Evolutionary conservation across 139 green algal genomes (phyloP).

Genomic region (Auxenochlorella protothecoides): DNA sequence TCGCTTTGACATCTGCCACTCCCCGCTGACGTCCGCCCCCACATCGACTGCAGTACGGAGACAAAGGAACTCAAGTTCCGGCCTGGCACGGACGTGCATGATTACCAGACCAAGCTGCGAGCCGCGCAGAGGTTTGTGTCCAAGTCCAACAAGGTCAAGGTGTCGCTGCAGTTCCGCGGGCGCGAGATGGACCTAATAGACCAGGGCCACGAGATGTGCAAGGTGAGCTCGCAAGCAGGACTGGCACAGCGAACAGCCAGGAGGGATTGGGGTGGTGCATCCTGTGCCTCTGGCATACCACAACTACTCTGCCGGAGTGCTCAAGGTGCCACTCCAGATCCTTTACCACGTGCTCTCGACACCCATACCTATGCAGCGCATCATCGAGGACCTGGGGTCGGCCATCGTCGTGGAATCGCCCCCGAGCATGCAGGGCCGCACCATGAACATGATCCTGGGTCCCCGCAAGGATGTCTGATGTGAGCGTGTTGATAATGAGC

Average conservation of each 20-base stretch:
- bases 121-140: constrained; percentile 50
- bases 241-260: background rate
- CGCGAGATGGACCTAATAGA: constrained; percentile 66
- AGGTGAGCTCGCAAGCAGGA: constrained; percentile 5
- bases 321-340: background rate
- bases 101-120: constrained; percentile 62
- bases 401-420: constrained; percentile 13
- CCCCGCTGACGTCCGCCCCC: background rate
- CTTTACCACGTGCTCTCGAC: background rate
- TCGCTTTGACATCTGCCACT: background rate
- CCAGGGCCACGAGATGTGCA: constrained; percentile 48
- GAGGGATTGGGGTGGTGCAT: too few relatives aligned
- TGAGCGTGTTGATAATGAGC: background rate
- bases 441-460: constrained; percentile 26
- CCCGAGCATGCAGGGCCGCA: constrained; percentile 17
- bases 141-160: constrained; percentile 71
- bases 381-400: constrained; percentile 18
- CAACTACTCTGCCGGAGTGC: background rate
- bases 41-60: constrained; percentile 24
- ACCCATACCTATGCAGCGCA: constrained; percentile 4
- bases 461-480: constrained; percentile 9
- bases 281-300: too few relatives aligned
- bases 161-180: constrained; percentile 57
- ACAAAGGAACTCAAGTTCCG: constrained; percentile 76
- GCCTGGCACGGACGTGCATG: constrained; percentile 65